A percentile compares a stretch with the other conserved stretches of the same genome.
Conservation (phyloP, 805 yeast genomes). For the Kazachstania martiniae region DNA sequence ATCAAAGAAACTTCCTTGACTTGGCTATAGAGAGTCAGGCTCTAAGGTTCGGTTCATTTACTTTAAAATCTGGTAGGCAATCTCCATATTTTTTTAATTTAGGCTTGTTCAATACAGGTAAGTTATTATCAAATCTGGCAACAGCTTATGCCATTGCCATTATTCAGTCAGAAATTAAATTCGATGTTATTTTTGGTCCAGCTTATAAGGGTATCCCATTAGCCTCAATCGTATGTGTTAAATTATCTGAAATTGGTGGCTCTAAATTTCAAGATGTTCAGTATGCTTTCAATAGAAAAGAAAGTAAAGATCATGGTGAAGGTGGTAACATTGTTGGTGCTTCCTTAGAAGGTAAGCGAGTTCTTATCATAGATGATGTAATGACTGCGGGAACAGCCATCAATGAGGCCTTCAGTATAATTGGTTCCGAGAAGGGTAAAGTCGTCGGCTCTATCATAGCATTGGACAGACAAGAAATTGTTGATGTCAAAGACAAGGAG, state of each 20-base stretch:
- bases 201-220: constrained; percentile 97
- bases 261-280: constrained; percentile 60
- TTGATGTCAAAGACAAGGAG: constrained; percentile 39
- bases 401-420: constrained; percentile 82
- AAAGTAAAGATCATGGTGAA: constrained; percentile 95
- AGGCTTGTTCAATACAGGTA: constrained; percentile 82
- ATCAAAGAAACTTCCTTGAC: constrained; percentile 62
- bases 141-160: constrained; percentile 84
- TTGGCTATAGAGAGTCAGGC: constrained; percentile 76
- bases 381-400: constrained; percentile 99
- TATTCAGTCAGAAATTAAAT: constrained; percentile 67
- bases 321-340: constrained; percentile 94
- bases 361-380: constrained; percentile 89
- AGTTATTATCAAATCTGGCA: constrained; percentile 68
- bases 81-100: constrained; percentile 96
- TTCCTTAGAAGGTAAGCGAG: constrained; percentile 54
- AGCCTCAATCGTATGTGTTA: constrained; percentile 86
- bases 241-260: constrained; percentile 85
- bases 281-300: constrained; percentile 94
- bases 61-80: constrained; percentile 80
- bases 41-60: constrained; percentile 77
- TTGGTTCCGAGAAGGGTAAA: constrained; percentile 53
- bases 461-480: constrained; percentile 90
- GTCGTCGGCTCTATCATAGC: constrained; percentile 84
- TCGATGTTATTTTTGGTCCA: constrained; percentile 91